Evolutionary conservation across 2,329 filamentous ascomycete genomes (phyloP).

Genomic region (Dactylonectria macrodidyma): DNA sequence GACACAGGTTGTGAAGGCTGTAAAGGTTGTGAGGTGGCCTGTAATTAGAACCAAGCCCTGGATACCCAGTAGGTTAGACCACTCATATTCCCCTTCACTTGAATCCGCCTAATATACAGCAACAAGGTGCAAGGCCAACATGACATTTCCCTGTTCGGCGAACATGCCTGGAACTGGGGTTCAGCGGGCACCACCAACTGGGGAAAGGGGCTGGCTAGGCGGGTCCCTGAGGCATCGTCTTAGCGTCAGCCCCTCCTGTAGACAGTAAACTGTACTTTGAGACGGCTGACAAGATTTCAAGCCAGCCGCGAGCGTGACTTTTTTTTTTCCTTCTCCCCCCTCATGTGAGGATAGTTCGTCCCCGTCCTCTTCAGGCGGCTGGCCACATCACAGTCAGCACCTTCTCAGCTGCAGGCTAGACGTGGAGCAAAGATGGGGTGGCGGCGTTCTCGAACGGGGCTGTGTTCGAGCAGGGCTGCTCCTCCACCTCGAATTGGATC

Average conservation of each 20-base stretch:
- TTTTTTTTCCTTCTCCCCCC: conserved; percentile 9
- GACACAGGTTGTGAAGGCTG: too few relatives aligned
- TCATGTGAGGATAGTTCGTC: conserved; percentile 10
- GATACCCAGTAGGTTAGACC: neutral
- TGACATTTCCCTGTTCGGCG: conserved; percentile 1
- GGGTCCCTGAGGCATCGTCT: neutral
- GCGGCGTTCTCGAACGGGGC: conserved; percentile 28
- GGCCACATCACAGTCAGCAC: conserved; percentile 12
- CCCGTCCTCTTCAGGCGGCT: neutral
- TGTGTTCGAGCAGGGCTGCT: conserved; percentile 20
- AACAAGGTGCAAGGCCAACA: neutral
- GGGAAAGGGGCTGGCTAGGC: conserved; percentile 2
- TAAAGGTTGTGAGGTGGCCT: conserved; percentile 1
- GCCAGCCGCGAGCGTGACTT: conserved; percentile 9
- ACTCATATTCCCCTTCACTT: conserved; percentile 6
- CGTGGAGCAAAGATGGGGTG: conserved; percentile 18
- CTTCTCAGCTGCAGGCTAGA: conserved; percentile 21
- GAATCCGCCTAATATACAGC: conserved; percentile 5
- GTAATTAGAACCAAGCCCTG: neutral
- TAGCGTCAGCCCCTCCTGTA: conserved; percentile 6
- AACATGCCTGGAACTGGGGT: conserved; percentile 1
- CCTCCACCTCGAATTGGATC: conserved; percentile 13
- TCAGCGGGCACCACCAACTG: neutral
- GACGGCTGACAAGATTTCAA: neutral
- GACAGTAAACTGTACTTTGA: neutral